phyloP scores from a whole-genome alignment of 148 eudicot species.

The Pouteria glomerata region DNA sequence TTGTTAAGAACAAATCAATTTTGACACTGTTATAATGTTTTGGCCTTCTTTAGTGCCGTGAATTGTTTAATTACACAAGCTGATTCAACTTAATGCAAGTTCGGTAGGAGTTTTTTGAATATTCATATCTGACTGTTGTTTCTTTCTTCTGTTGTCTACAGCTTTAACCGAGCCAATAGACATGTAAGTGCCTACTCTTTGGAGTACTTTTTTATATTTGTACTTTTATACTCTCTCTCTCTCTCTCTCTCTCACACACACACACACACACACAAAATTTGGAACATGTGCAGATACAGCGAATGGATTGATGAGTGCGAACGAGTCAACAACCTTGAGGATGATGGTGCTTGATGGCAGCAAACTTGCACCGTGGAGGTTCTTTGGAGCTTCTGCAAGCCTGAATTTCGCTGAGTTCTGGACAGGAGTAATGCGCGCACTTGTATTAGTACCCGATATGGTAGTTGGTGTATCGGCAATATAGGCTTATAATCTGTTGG shows the following conservation, averaged over 20 bases:
- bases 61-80: too few relatives aligned
- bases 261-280: background rate
- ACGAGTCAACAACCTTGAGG: constrained; percentile 76
- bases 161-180: constrained; percentile 89
- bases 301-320: constrained; percentile 99
- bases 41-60: too few relatives aligned
- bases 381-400: background rate
- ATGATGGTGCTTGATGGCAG: constrained; percentile 38
- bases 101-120: too few relatives aligned
- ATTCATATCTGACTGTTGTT: background rate
- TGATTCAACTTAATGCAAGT: too few relatives aligned
- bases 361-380: background rate
- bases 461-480: background rate
- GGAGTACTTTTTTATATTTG: background rate
- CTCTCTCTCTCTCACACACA: background rate
- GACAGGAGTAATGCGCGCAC: background rate
- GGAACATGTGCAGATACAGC: constrained; percentile 57
- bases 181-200: constrained; percentile 47
- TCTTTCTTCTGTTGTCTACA: constrained; percentile 31
- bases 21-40: too few relatives aligned
- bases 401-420: background rate
- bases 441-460: background rate
- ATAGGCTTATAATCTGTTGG: background rate
- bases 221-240: background rate
- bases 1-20: too few relatives aligned